phyloP scores from a whole-genome alignment of 2,329 filamentous ascomycete species.

The Penicillium sp. region DNA sequence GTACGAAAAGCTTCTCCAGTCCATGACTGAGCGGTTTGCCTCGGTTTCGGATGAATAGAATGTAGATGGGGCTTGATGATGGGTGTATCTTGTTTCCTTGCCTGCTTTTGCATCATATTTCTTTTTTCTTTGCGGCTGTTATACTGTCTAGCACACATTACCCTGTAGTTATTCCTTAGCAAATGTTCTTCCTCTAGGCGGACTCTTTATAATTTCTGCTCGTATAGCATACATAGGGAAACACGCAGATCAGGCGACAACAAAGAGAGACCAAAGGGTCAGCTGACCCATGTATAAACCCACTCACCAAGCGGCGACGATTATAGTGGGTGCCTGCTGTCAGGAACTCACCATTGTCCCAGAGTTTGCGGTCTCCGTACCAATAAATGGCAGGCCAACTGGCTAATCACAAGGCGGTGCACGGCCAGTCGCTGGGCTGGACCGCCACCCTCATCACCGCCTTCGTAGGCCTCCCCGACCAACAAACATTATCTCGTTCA shows the following conservation, averaged over 20 bases:
- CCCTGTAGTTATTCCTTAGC: slow-evolving; percentile 36
- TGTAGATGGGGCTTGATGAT: slow-evolving; percentile 4
- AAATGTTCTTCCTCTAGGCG: slow-evolving; percentile 13
- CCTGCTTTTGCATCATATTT: slow-evolving; percentile 19
- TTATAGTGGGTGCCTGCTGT: background rate
- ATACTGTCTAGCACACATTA: slow-evolving; percentile 38
- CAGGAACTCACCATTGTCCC: background rate
- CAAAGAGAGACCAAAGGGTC: background rate
- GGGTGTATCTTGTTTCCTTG: slow-evolving; percentile 1
- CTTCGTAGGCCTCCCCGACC: slow-evolving; percentile 19
- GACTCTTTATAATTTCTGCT: background rate
- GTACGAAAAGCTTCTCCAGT: slow-evolving; percentile 90
- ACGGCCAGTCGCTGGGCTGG: slow-evolving; percentile 8
- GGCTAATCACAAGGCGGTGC: background rate
- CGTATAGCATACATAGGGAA: background rate
- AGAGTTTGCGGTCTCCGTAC: too few species aligned
- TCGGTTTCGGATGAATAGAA: slow-evolving; percentile 89
- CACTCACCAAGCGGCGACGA: background rate
- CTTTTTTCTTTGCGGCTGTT: slow-evolving; percentile 25
- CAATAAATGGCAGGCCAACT: background rate
- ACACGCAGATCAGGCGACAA: slow-evolving; percentile 5
- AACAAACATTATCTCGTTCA: slow-evolving; percentile 20
- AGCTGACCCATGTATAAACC: background rate
- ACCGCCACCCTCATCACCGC: slow-evolving; percentile 29
- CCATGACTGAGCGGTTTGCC: slow-evolving; percentile 97